phyloP scores from a whole-genome alignment of 179 eudicot species.

The Silene coronaria region DNA sequence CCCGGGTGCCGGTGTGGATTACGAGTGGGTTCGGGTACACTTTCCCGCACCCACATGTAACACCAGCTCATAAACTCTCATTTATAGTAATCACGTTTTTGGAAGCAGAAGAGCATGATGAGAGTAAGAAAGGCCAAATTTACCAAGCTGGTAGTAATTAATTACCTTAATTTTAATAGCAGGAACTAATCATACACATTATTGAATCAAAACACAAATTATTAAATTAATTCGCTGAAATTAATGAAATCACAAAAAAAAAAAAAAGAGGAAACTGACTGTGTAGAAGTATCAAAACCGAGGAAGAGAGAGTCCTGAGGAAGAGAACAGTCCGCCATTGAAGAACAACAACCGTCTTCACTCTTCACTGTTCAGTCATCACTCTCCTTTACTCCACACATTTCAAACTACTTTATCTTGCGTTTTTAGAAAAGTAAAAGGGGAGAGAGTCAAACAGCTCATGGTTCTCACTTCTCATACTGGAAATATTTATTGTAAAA shows the following conservation, averaged over 20 bases:
- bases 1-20: no score
- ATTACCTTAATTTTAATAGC: background rate
- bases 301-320: conserved; percentile 67
- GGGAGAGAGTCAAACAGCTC: no score
- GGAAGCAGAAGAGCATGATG: no score
- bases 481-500: no score
- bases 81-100: no score
- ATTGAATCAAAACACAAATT: background rate
- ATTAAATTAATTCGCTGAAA: background rate
- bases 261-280: conserved; percentile 20
- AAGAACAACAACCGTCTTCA: background rate
- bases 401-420: no score
- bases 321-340: conserved; percentile 63
- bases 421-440: no score
- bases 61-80: no score
- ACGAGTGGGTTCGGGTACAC: no score
- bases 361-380: background rate
- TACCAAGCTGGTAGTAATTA: background rate
- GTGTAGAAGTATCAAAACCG: conserved; percentile 89
- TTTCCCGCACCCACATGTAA: no score
- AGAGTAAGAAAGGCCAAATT: background rate
- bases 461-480: no score
- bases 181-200: background rate
- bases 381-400: no score
- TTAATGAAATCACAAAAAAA: background rate